Evolutionary conservation across 768 basidiomycete genomes (phyloP), one percentile per base, ranked within the genome.

Genomic region (Austroboletus eburneus): DNA sequence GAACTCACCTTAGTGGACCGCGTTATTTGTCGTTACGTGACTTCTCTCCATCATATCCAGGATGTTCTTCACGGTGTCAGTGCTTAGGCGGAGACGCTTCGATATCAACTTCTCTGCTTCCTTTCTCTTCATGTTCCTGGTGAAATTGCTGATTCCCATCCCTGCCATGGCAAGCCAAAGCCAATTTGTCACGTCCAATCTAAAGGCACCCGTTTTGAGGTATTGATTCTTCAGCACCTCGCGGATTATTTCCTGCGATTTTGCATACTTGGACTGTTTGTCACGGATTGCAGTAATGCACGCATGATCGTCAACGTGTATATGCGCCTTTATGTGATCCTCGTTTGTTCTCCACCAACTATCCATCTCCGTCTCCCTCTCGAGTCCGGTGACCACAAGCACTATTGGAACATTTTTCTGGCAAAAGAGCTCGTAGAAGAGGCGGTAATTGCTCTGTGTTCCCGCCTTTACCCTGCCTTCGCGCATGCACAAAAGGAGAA

Each of bases 341-440:
- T n/a, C 34, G 34, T 35, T 35, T 4, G n/a, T 35, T 17, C n/a
- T 35, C 34, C 34, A 35, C 34, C 34, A 46, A 1, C 8, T 12
- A 9, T 34, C 21, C 8, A 63, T 49, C 9, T 13, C 13, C 0
- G 9, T 8, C 23, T 52, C 10, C 24, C 63, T 59, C 48, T 50
- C 10, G 12, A 22, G 59, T 17, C 68, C 63, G 2, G 69, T 72
- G 34, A 70, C 51, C 5, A 66, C 63, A 9, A 73, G 45, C 1
- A 66, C 57, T 5, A 66, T 58, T 1, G 72, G 70, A 4, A 72
- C 72, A 16, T 52, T 27, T 22, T 48, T 41, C 12, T 52, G 55
- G 46, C 69, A 72, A 14, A 72, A 57, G n/a, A 68, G 57, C 27
- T 72, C 62, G 33, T 56, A 44, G 48, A 71, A 70, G 12, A 71